A percentile compares a stretch with the other conserved stretches of the same genome.
Evolutionary conservation across 2,329 filamentous ascomycete species (phyloP).

Genomic region (Trichoderma arundinaceum): DNA sequence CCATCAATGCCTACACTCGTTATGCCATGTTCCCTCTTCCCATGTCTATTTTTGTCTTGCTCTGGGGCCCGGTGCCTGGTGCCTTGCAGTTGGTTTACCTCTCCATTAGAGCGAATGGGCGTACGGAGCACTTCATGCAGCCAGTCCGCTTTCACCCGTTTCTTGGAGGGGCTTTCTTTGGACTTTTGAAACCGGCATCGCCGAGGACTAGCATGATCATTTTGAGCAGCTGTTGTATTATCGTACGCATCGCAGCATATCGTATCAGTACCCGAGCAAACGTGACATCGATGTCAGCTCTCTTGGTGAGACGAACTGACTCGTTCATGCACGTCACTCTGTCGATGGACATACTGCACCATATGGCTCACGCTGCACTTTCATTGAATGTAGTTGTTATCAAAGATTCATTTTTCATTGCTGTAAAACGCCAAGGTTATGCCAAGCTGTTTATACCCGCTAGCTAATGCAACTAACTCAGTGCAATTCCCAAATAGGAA

Average conservation of each 20-base stretch:
- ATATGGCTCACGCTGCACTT: background rate
- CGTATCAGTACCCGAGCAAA: background rate
- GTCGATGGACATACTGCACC: background rate
- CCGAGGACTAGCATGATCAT: slow-evolving; percentile 15
- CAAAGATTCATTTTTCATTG: slow-evolving; percentile 1
- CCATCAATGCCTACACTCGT: background rate
- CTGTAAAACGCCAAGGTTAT: slow-evolving; percentile 14
- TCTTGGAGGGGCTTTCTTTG: slow-evolving; percentile 7
- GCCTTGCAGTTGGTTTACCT: slow-evolving; percentile 18
- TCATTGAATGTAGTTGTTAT: background rate
- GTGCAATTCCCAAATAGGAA: background rate
- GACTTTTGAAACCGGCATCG: slow-evolving; percentile 22
- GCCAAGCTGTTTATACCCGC: slow-evolving; percentile 22
- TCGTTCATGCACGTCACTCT: background rate
- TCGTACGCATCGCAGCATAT: background rate
- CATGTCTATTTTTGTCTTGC: slow-evolving; percentile 10
- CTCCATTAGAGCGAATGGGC: slow-evolving; percentile 6
- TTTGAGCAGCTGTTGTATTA: background rate
- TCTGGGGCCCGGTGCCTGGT: slow-evolving; percentile 21
- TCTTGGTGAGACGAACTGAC: background rate
- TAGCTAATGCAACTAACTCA: slow-evolving; percentile 22
- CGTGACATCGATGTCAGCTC: background rate
- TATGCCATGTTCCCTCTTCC: background rate
- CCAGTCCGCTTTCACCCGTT: slow-evolving; percentile 1
- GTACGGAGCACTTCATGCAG: background rate